Evolutionary conservation across 2,329 filamentous ascomycete genomes (phyloP).

Genomic region (Fusarium vanettenii): DNA sequence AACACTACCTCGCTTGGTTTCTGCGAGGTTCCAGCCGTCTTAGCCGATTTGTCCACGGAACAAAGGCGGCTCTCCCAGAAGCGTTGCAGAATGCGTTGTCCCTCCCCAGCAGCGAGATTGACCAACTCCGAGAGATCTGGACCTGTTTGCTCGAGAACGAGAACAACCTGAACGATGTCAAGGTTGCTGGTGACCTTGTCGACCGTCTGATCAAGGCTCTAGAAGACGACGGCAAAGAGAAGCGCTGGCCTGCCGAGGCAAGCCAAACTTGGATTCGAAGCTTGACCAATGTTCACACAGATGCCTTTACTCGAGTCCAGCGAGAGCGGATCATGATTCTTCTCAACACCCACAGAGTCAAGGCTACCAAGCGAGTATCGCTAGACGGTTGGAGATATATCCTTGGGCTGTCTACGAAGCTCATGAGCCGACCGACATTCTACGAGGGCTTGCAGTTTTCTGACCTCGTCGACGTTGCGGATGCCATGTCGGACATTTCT

Average conservation of each 20-base stretch:
- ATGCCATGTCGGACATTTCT: constrained; percentile 46
- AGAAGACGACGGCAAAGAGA: constrained; percentile 44
- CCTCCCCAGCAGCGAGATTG: constrained; percentile 21
- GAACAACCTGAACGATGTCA: constrained; percentile 50
- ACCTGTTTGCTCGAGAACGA: constrained; percentile 51
- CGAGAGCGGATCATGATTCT: constrained; percentile 57
- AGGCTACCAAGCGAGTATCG: constrained; percentile 41
- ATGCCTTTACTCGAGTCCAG: constrained; percentile 55
- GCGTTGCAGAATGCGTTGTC: constrained; percentile 41
- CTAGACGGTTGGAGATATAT: constrained; percentile 51
- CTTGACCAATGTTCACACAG: constrained; percentile 51
- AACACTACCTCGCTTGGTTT: constrained; percentile 51
- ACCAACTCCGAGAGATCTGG: constrained; percentile 43
- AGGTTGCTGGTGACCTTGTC: constrained; percentile 48
- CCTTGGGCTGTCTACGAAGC: constrained; percentile 59
- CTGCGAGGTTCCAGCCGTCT: constrained; percentile 49
- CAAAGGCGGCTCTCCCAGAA: constrained; percentile 40
- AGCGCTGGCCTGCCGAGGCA: constrained; percentile 46
- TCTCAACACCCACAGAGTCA: constrained; percentile 44
- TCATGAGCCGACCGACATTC: constrained; percentile 64
- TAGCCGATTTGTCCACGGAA: constrained; percentile 42
- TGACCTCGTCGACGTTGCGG: constrained; percentile 49
- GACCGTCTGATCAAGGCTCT: constrained; percentile 48
- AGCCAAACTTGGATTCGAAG: constrained; percentile 47
- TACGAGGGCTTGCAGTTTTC: constrained; percentile 59